Evolutionary conservation across 177 flowering plant species (phyloP), one percentile per base, ranked within the genome.

Genomic region (Telopea speciosissima): DNA sequence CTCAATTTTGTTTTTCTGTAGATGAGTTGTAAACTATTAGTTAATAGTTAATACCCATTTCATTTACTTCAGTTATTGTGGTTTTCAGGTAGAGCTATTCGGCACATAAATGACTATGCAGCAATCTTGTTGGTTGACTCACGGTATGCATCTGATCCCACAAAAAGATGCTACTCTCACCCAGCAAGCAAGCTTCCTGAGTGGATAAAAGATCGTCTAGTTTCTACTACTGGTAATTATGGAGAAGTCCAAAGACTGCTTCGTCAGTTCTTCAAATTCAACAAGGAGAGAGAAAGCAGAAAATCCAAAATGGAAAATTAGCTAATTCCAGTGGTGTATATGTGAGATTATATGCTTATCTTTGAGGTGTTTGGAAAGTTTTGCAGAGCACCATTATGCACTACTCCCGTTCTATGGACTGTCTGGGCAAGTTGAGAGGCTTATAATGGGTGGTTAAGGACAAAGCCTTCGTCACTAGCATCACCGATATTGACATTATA

Each of bases 91-190:
- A 84, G 98, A 83, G 98, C 95, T 60, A 96, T 93, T 72, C 86
- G 98, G 42, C 99, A 96, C 73, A 78, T 82, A 66, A 84, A 89
- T 71, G 99, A 96, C 77, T 93, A 93, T 79, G 98, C 98, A 40
- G 96, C 97, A 71, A 90, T 96, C 70, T 81, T 96, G 79, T 79
- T 96, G 81, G 95, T 93, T 66, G 98, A 96, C 73, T 71, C 82
- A 28, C 87, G 99, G 28, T 96, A 93, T 79, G 77, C 89, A 70
- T 81, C 83, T 72, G 83, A 85, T 79, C 75, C 86, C 54, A 79
- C 78, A 0, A 81, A 77, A 70, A 75, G 79, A 68, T 76, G 83
- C 68, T 75, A 40, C 26, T 79, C 89, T n/a, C 85, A 85, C 73
- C 88, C 95, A 71, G 76, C 81, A 25, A 83, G 78, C 83, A 96